phyloP scores from a whole-genome alignment of 768 basidiomycete genomes.

The Amyloporia xantha region DNA sequence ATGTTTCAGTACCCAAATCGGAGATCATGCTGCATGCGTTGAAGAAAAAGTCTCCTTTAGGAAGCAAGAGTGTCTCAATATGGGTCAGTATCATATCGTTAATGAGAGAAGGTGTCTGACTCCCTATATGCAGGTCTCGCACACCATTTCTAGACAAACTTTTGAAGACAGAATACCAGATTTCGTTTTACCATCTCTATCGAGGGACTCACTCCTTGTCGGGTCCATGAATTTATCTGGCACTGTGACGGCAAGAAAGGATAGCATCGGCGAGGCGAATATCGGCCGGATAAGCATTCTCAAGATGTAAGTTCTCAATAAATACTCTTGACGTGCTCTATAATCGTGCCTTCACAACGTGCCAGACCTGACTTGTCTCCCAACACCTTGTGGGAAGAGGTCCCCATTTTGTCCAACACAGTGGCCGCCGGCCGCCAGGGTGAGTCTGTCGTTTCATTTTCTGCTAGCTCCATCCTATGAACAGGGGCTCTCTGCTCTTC shows the following conservation, averaged over 20 bases:
- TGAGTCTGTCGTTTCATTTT: no score
- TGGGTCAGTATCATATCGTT: no score
- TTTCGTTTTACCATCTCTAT: conserved; percentile 35
- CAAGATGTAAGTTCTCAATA: conserved; percentile 40
- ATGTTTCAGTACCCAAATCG: conserved; percentile 32
- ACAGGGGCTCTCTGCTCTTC: neutral
- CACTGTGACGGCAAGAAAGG: conserved; percentile 25
- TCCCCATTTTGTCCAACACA: conserved; percentile 37
- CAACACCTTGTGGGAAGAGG: conserved; percentile 43
- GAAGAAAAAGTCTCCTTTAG: conserved; percentile 12
- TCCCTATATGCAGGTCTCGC: conserved; percentile 9
- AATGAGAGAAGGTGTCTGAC: no score
- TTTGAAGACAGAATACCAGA: conserved; percentile 41
- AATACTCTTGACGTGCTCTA: neutral
- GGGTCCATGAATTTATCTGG: conserved; percentile 46
- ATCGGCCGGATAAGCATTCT: conserved; percentile 47
- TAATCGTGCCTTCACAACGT: neutral
- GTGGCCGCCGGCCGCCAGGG: conserved; percentile 39
- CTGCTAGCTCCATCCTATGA: no score
- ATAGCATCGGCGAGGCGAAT: conserved; percentile 30
- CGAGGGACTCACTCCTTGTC: conserved; percentile 33
- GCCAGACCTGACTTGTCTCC: conserved; percentile 48
- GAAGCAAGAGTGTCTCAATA: conserved; percentile 16
- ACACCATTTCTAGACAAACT: conserved; percentile 22
- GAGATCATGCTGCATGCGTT: conserved; percentile 26